Base-by-base conservation (phyloP, 1,284 basidiomycete species). In the Sporisorium exsertum region DNA sequence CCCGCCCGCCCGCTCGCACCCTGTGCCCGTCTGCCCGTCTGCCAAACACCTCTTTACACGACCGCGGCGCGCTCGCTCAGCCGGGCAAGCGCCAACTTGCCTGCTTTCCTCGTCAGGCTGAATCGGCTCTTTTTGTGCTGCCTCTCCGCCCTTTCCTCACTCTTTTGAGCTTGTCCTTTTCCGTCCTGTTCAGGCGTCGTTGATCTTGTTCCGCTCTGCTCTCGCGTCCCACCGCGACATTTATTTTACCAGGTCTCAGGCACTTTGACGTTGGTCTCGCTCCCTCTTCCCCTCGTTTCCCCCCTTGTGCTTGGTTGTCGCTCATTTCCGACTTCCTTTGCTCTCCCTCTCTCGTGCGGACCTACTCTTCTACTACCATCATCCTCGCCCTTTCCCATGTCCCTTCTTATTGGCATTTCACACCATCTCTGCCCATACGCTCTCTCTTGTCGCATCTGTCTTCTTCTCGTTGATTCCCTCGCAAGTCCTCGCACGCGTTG, bases 331-430 rank as follows among this genome's bases (percentile, higher is more conserved):
- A 58, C 49, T 63, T 61, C 58, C 57, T 59, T 20, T 13, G 24
- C 32, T 35, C 58, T n/a, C 29, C 26, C 61, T 69, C 59, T 62
- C 54, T 67, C 63, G 68, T 71, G 61, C 69, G 55, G 60, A 61
- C 69, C 43, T 58, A 37, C 27, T 26, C 35, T 59, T 43, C 53
- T 61, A 54, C 64, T 51, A 71, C 65, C 64, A 67, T 52, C 68
- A 64, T 58, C 68, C 47, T 22, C 15, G 16, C n/a, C 46, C 46
- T 35, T 37, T 27, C 32, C 43, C 56, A 24, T 56, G 22, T 24
- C 26, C 52, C 43, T 45, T 26, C n/a, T 45, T 45, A 20, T 33
- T 58, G 52, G 26, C 56, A 47, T 45, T 50, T 24, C 45, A 22
- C 57, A 33, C 37, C 20, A 24, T 50, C 35, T 18, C 69, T 22